Base-by-base conservation (phyloP, 2,329 filamentous ascomycete genomes). In the Grosmannia serpens region DNA sequence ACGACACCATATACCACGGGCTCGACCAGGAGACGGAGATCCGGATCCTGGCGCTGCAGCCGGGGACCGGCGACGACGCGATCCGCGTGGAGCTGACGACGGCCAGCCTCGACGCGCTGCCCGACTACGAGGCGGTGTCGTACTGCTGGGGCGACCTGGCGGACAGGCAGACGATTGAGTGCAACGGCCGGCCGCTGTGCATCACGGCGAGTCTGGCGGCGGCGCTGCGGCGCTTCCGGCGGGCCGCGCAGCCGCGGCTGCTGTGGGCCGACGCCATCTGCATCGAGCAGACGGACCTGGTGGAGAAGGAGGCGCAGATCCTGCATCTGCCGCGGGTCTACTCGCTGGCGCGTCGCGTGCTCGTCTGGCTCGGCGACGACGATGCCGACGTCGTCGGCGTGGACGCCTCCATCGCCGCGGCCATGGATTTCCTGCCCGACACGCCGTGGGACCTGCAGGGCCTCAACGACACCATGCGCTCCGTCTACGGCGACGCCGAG, bases 261-360 rank as follows among this genome's bases (percentile, higher is more conserved):
- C 50, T 59, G 4, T 60, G 58, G 58, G 55, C 35, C 7, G 58
- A 60, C 26, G 58, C 58, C 8, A 26, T 60, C 29, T 60, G 58
- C 58, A 60, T 60, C 31, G 55, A 60, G 51, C 58, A 60, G 51
- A 29, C 26, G 4, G 55, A 60, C 55, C 20, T 11, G 11, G 55
- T 10, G 5, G 58, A 60, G 52, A 29, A 35, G 13, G 51, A 20
- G 29, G 9, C 15, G 17, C 58, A 55, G 41, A 33, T 57, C 2
- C 38, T 27, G 5, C 41, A 38, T 17, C 55, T 57, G 55, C 22
- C 38, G 8, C 26, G 49, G 11, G 31, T 57, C 24, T 60, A 57
- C 35, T 15, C 26, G 20, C 20, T 6, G 3, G 52, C 57, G 20
- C 20, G 26, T 7, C 10, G 8, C 3, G 55, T 57, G 11, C 17